These are phyloP conservation scores for Rhytidiadelphus loreus DNA, from an alignment of 225 moss, liverwort and hornwort species.

Conservation along the genomic window DNA sequence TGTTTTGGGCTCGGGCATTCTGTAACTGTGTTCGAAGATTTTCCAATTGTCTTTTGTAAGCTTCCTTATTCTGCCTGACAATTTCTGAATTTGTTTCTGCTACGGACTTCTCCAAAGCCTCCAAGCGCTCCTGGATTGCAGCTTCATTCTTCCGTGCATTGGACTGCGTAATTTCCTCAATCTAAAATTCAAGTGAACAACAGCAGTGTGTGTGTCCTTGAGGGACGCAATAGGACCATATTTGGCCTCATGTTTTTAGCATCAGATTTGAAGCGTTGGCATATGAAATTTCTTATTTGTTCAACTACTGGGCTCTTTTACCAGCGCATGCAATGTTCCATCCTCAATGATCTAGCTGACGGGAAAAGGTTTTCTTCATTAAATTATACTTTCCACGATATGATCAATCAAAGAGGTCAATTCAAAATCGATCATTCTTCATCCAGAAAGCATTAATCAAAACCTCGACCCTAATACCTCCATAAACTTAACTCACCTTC, in stretches of 20 bases:
- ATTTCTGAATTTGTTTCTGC: not conserved
- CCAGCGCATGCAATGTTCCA: not conserved
- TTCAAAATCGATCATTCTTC: not conserved
- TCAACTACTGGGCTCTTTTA: not conserved
- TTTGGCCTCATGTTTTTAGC: not conserved
- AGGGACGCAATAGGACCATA: not conserved
- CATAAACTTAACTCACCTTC: not conserved
- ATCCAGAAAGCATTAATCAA: not conserved
- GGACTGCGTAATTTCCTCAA: not conserved
- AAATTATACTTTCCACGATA: no score
- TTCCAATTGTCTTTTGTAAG: accelerated
- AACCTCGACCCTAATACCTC: not conserved
- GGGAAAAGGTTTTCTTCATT: not conserved
- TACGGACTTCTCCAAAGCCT: not conserved
- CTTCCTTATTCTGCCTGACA: not conserved
- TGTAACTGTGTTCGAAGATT: not conserved
- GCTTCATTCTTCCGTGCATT: not conserved
- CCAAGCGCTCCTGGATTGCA: not conserved
- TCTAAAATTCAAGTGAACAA: not conserved
- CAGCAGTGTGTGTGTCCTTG: not conserved
- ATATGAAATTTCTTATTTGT: not conserved
- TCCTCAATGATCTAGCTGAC: not conserved
- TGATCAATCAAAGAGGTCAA: no score
- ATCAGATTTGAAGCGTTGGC: not conserved
- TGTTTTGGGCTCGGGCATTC: not conserved